Evolutionary conservation across 495 filamentous ascomycete genomes (phyloP), one percentile per base, ranked within the genome.

Genomic region (Tetracladium setigerum): DNA sequence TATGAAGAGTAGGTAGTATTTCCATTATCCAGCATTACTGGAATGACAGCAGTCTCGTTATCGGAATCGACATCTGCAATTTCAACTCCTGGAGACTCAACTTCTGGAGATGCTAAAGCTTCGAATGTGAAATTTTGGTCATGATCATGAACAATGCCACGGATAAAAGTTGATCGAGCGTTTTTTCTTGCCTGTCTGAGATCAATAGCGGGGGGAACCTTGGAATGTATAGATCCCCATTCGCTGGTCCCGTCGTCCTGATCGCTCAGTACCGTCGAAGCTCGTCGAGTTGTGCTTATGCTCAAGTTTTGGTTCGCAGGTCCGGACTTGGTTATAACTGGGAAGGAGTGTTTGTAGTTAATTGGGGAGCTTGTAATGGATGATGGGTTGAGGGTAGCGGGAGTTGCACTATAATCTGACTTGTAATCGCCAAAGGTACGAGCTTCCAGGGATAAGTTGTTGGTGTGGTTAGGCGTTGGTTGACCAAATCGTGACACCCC

Each of bases 11-110:
- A 27, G 3, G 22, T 3, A 27, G 22, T 7, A 27, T 27, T 53
- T 52, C 49, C 48, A 2, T 33, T 7, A 31, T 67, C 70, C 13
- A 68, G 49, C 63, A 67, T 70, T 6, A 68, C 48, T 14, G 63
- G 62, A 46, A 66, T 56, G 4, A 57, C 47, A 15, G 62, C 57
- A 16, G 49, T 38, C 16, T 14, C 31, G 5, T 55, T 30, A 2
- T 44, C 16, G 14, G 24, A 35, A 14, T 27, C 35, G 3, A 38
- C 14, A 12, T 27, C 22, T 27, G 22, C 22, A 27, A 11, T 19
- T 30, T 7, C 4, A n/a, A 2, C 2, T 24, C 12, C 2, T 37
- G 24, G 31, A 4, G 27, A n/a, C 37, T 19, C 15, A 35, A 13
- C 18, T 24, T 38, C 39, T 31, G 24, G 24, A 12, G 17, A 18